Evolutionary conservation across 345 rosid species (phyloP).

Genomic region (Eucalyptus erythrocorys): DNA sequence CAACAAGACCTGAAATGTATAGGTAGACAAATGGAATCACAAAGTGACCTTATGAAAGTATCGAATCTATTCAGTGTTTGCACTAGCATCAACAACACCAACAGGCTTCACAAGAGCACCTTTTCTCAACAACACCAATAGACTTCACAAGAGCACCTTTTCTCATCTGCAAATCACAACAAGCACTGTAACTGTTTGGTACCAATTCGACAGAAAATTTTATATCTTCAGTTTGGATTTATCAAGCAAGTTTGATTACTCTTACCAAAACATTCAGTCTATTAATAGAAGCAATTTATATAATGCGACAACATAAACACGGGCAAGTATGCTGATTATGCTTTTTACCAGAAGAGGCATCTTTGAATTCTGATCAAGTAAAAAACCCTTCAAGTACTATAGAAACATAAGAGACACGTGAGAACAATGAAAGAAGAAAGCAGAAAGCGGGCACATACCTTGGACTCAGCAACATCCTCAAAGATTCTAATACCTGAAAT

Average conservation of each 20-base stretch:
- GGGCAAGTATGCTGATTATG: neutral
- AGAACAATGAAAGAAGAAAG: neutral
- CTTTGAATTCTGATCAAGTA: neutral
- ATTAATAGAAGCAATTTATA: neutral
- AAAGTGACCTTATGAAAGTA: too few species aligned
- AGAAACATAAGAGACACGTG: neutral
- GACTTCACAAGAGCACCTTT: slow-evolving; percentile 83
- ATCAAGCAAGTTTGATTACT: neutral
- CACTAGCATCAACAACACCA: too few species aligned
- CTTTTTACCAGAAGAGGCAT: neutral
- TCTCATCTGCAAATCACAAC: slow-evolving; percentile 27
- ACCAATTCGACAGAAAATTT: neutral
- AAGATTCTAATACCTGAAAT: slow-evolving; percentile 88
- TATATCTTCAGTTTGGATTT: neutral
- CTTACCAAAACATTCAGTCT: neutral
- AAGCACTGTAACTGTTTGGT: neutral
- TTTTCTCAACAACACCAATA: slow-evolving; percentile 81
- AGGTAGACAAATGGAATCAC: too few species aligned
- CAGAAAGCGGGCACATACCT: slow-evolving; percentile 31
- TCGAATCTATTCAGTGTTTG: too few species aligned
- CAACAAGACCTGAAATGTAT: too few species aligned
- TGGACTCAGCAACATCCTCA: slow-evolving; percentile 69
- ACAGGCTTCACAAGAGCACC: too few species aligned
- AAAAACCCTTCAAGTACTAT: neutral
- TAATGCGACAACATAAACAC: neutral